phyloP scores from a whole-genome alignment of 176 grass and related monocot species.

The Oryza punctata region DNA sequence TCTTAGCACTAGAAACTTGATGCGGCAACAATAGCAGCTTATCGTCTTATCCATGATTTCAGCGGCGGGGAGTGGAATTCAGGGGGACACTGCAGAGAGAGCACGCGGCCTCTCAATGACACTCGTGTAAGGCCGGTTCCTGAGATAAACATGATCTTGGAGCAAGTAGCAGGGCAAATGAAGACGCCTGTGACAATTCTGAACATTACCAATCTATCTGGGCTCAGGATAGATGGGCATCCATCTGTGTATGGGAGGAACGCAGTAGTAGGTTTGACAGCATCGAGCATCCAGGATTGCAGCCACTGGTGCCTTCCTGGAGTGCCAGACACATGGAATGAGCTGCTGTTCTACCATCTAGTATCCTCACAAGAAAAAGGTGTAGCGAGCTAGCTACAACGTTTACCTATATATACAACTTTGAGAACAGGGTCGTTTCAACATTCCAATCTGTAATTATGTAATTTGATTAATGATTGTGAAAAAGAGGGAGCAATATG shows the following conservation, averaged over 20 bases:
- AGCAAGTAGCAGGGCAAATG: constrained; percentile 63
- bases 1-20: background rate
- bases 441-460: constrained; percentile 13
- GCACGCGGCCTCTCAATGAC: constrained; percentile 54
- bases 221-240: constrained; percentile 80
- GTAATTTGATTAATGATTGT: constrained; percentile 9
- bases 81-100: constrained; percentile 82
- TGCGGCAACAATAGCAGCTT: background rate
- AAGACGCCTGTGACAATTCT: constrained; percentile 71
- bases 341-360: constrained; percentile 66
- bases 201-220: constrained; percentile 81
- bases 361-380: constrained; percentile 36
- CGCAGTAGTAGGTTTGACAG: background rate
- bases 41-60: constrained; percentile 1
- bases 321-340: constrained; percentile 83
- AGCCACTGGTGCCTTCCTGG: constrained; percentile 88
- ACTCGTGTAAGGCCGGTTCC: constrained; percentile 39
- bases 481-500: background rate
- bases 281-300: constrained; percentile 67
- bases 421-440: background rate
- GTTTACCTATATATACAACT: background rate
- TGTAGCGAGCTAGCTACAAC: constrained; percentile 3
- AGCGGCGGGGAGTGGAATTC: constrained; percentile 91
- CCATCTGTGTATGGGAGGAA: constrained; percentile 83
- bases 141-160: constrained; percentile 62